Evolutionary conservation across 208 protist genomes (phyloP), one percentile per base, ranked within the genome.

Genomic region (Crithidia sp.): DNA sequence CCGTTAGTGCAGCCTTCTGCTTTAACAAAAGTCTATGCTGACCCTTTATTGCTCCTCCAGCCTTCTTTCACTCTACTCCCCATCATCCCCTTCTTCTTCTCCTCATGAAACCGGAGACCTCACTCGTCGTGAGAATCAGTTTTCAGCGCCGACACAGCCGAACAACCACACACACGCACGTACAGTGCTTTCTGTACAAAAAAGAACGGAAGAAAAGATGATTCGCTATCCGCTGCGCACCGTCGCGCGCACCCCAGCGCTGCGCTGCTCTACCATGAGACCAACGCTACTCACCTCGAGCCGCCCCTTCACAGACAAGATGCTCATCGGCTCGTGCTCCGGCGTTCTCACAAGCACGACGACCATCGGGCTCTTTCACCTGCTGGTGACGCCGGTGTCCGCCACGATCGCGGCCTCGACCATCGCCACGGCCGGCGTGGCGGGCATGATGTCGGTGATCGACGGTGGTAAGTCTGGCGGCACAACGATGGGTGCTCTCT

Each of bases 351-450:
- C 93, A 5, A 88, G 84, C 65, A 50, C 79, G 19, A 94, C 90
- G 8, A 93, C 86, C 5, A 61, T 95, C 5, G 82, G 69, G 5
- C 77, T 97, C 14, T 97, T 95, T 37, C 93, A 97, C 72, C 86
- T 97, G 10, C 59, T 97, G 44, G 93, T 97, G 10, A 92, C 89
- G 37, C 90, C 90, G 7, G 75, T 97, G 44, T 84, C 77, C 54
- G 19, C 77, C 12, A 79, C 80, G 36, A 87, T 95, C 57, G 87
- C 77, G 4, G 69, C 70, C 0, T 87, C 89, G 44, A 95, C 90
- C 13, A 12, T 95, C 49, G 85, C 83, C 9, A 86, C 89, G 10
- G 88, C 93, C 4, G 68, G 84, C 1, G 88, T 83, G 16, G 90
- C 76, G 8, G 93, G 93, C 16, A 87, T 90, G 4, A 66, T 93